Evolutionary conservation across 1,284 basidiomycete genomes (phyloP).

Genomic region (Singerocomus inundabilis): DNA sequence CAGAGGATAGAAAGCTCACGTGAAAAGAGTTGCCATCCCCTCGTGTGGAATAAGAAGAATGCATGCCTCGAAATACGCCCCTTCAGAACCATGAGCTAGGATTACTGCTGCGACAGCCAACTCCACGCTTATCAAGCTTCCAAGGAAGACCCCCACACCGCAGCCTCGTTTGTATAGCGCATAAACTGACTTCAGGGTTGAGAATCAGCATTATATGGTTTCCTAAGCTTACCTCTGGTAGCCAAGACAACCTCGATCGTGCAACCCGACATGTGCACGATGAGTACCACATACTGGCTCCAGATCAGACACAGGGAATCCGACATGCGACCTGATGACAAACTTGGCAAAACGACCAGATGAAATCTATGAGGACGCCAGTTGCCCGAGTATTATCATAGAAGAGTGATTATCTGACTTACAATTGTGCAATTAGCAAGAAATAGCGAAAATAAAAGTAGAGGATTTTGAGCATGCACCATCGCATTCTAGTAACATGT

Average conservation of each 20-base stretch:
- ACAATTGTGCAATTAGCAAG: conserved; percentile 18
- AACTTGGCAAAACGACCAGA: conserved; percentile 6
- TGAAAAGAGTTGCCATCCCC: neutral
- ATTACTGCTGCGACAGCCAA: neutral
- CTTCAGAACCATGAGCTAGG: neutral
- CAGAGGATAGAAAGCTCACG: neutral
- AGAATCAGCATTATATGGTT: neutral
- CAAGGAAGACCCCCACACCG: conserved; percentile 8
- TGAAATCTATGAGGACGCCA: conserved; percentile 11
- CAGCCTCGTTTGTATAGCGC: conserved; percentile 25
- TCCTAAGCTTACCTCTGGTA: conserved; percentile 18
- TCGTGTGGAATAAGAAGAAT: conserved; percentile 6
- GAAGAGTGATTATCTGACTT: neutral
- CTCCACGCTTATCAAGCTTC: conserved; percentile 14
- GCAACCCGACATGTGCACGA: conserved; percentile 5
- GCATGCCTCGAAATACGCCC: conserved; percentile 14
- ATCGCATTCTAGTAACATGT: conserved; percentile 13
- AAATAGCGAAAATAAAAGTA: conserved; percentile 26
- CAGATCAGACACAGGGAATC: conserved; percentile 13
- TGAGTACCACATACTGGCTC: conserved; percentile 11
- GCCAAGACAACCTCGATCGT: conserved; percentile 17
- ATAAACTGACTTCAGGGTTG: conserved; percentile 15
- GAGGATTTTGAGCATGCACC: conserved; percentile 17
- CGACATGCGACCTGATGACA: conserved; percentile 14
- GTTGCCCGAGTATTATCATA: neutral